phyloP scores from a whole-genome alignment of 2,329 filamentous ascomycete genomes.

The Aureobasidium melanogenum region DNA sequence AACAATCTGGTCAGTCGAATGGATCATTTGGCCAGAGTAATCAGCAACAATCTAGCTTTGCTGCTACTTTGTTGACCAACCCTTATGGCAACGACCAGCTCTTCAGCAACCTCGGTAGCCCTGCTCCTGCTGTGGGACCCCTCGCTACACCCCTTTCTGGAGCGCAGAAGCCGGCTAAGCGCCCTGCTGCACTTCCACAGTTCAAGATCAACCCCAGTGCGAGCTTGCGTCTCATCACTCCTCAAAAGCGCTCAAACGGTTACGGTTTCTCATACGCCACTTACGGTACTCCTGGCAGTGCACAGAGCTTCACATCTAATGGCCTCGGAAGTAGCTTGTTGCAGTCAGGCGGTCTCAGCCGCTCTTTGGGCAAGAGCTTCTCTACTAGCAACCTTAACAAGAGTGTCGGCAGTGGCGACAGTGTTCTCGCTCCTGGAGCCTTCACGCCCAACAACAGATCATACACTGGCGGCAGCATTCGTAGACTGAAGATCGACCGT shows the following conservation, averaged over 20 bases:
- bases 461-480: slow-evolving; percentile 65
- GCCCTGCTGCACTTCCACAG: slow-evolving; percentile 64
- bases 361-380: slow-evolving; percentile 75
- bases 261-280: slow-evolving; percentile 92
- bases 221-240: slow-evolving; percentile 70
- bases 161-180: slow-evolving; percentile 66
- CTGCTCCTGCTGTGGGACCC: slow-evolving; percentile 70
- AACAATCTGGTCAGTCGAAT: slow-evolving; percentile 34
- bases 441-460: slow-evolving; percentile 57
- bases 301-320: slow-evolving; percentile 58
- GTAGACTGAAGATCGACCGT: slow-evolving; percentile 88
- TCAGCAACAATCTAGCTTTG: slow-evolving; percentile 48
- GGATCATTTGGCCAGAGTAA: slow-evolving; percentile 48
- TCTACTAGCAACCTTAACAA: slow-evolving; percentile 80
- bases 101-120: slow-evolving; percentile 62
- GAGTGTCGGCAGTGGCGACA: slow-evolving; percentile 68
- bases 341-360: slow-evolving; percentile 45
- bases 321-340: slow-evolving; percentile 58
- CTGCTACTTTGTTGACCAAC: slow-evolving; percentile 72
- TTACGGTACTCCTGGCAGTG: slow-evolving; percentile 72
- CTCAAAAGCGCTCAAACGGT: slow-evolving; percentile 62
- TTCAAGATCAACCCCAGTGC: slow-evolving; percentile 80
- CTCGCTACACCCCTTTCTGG: slow-evolving; percentile 81
- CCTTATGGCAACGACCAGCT: slow-evolving; percentile 85
- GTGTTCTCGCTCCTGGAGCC: slow-evolving; percentile 75